Percentiles rank a stretch among this genome's conserved stretches.
These are phyloP conservation scores for Holtermannia corniformis DNA, from an alignment of 768 basidiomycete genomes.

Conservation along the genomic window DNA sequence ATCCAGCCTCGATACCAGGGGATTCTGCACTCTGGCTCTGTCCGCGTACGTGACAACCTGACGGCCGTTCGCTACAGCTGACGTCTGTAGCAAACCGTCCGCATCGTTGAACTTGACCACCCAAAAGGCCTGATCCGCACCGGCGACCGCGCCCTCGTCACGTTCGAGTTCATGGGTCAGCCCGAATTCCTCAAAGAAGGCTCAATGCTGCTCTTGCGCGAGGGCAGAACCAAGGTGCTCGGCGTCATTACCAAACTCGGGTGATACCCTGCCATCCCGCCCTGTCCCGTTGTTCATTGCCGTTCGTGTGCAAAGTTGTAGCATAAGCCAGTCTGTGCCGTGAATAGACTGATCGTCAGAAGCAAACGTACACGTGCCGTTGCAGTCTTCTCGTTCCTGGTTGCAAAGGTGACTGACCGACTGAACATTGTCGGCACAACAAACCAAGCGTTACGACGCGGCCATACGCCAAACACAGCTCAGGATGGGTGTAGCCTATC, in stretches of 20 bases:
- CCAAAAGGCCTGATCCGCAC: slow-evolving; percentile 82
- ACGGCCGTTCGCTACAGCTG: background rate
- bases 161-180: slow-evolving; percentile 85
- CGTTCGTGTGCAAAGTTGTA: too few species aligned
- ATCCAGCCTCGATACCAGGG: slow-evolving; percentile 87
- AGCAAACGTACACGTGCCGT: too few species aligned
- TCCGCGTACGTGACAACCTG: slow-evolving; percentile 45
- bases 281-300: too few species aligned
- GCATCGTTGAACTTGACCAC: slow-evolving; percentile 72
- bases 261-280: too few species aligned
- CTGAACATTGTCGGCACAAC: too few species aligned
- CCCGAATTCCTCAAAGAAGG: slow-evolving; percentile 89
- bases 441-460: too few species aligned
- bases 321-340: too few species aligned
- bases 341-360: too few species aligned
- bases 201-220: slow-evolving; percentile 85
- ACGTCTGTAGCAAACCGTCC: slow-evolving; percentile 59
- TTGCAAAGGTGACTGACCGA: too few species aligned
- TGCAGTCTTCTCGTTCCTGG: too few species aligned
- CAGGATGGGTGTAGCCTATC: background rate
- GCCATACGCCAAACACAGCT: too few species aligned
- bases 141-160: slow-evolving; percentile 87
- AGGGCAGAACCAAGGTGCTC: slow-evolving; percentile 76
- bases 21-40: slow-evolving; percentile 77
- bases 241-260: slow-evolving; percentile 35